These are phyloP conservation scores for Simmondsia chinensis DNA, from an alignment of 148 eudicot genomes.

Conservation along the genomic window DNA sequence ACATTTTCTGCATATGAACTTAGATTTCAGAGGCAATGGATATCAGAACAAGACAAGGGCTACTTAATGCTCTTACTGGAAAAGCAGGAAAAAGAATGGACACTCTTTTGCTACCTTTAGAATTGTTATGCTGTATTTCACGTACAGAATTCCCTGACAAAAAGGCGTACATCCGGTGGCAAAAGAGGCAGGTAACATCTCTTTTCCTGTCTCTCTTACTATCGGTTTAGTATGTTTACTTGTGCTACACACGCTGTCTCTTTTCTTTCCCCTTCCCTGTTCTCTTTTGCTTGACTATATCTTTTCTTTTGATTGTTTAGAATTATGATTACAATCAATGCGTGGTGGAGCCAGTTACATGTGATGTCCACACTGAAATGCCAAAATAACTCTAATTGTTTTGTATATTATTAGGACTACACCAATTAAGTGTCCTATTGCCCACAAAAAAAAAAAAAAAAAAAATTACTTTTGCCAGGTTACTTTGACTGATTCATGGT, in stretches of 20 bases:
- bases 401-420: no score
- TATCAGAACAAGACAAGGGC: conserved; percentile 89
- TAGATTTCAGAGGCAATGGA: conserved; percentile 98
- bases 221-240: no score
- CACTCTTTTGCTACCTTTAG: conserved; percentile 84
- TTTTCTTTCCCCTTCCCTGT: background rate
- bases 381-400: no score
- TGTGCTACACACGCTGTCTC: background rate
- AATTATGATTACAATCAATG: no score
- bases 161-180: conserved; percentile 97
- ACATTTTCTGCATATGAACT: conserved; percentile 7
- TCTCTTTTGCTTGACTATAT: no score
- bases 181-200: conserved; percentile 83
- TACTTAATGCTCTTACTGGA: conserved; percentile 84
- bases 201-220: conserved; percentile 17
- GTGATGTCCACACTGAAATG: no score
- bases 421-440: no score
- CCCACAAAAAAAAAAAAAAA: no score
- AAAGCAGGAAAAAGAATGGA: conserved; percentile 98
- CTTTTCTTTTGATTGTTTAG: no score
- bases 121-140: conserved; percentile 84
- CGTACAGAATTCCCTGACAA: conserved; percentile 90
- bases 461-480: no score
- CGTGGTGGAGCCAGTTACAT: no score
- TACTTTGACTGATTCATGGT: no score